These are phyloP conservation scores for Verticillium isaacii DNA, from an alignment of 2,329 filamentous ascomycete species.

Conservation along the genomic window DNA sequence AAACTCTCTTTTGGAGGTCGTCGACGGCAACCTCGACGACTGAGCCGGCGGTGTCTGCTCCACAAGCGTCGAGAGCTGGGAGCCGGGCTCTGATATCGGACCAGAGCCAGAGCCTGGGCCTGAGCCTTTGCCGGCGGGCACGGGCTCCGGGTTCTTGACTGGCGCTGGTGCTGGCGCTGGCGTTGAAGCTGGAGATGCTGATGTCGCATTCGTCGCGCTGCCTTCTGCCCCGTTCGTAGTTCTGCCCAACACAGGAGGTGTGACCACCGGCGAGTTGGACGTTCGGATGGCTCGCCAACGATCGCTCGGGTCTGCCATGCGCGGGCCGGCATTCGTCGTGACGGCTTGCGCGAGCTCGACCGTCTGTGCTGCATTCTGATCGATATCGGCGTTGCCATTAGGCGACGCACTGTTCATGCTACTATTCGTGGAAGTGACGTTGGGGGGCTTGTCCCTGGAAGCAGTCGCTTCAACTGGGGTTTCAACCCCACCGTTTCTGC, in stretches of 20 bases:
- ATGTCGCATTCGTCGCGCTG: background rate
- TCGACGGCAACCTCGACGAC: background rate
- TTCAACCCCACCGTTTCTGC: too few species aligned
- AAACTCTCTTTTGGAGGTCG: background rate
- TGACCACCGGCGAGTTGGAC: conserved; percentile 6
- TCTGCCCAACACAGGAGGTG: background rate
- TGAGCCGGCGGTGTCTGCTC: background rate
- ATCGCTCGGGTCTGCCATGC: background rate
- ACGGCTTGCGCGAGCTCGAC: background rate
- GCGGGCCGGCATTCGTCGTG: background rate
- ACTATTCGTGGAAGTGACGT: background rate
- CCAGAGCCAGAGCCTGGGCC: background rate
- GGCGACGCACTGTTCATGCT: background rate
- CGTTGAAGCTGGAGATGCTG: background rate
- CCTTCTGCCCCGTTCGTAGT: background rate
- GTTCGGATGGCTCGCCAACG: conserved; percentile 9
- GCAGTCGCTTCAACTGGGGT: too few species aligned
- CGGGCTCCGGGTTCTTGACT: background rate
- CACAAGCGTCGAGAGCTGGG: background rate
- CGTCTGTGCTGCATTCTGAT: background rate
- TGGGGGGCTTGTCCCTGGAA: too few species aligned
- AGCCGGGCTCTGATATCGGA: background rate
- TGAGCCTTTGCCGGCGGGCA: background rate
- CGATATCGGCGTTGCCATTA: background rate
- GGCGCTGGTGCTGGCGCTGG: background rate